Evolutionary conservation across 2,329 filamentous ascomycete species (phyloP).

Genomic region (Alternaria sp.): DNA sequence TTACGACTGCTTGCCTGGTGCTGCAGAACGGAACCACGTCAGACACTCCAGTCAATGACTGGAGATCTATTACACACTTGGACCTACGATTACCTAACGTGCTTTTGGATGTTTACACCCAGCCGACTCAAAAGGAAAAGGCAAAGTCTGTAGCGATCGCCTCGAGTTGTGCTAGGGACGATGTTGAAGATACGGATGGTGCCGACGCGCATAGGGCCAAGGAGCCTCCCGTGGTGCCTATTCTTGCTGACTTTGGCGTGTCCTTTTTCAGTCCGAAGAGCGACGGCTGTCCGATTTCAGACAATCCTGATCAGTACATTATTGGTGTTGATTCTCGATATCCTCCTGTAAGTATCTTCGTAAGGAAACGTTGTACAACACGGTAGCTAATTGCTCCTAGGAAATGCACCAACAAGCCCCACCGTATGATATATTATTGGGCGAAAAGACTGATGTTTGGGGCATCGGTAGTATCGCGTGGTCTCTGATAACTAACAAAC

Average conservation of each 20-base stretch:
- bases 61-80: constrained; percentile 2
- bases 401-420: constrained; percentile 3
- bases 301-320: constrained; percentile 4
- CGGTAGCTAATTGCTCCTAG: neutral
- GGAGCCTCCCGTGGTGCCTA: neutral
- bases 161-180: neutral
- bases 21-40: neutral
- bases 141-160: neutral
- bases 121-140: neutral
- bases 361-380: neutral
- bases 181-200: neutral
- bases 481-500: neutral
- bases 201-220: neutral
- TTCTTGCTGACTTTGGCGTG: constrained; percentile 8
- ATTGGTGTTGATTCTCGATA: neutral
- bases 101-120: neutral
- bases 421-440: neutral
- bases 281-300: constrained; percentile 1
- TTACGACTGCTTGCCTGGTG: neutral
- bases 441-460: constrained; percentile 12
- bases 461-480: constrained; percentile 8
- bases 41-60: neutral
- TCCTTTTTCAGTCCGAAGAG: neutral
- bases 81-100: neutral
- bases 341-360: neutral